Percentiles rank a stretch among this genome's conserved stretches.
These are phyloP conservation scores for Penicillium sp. DNA, from an alignment of 2,329 filamentous ascomycete species.

Conservation along the genomic window DNA sequence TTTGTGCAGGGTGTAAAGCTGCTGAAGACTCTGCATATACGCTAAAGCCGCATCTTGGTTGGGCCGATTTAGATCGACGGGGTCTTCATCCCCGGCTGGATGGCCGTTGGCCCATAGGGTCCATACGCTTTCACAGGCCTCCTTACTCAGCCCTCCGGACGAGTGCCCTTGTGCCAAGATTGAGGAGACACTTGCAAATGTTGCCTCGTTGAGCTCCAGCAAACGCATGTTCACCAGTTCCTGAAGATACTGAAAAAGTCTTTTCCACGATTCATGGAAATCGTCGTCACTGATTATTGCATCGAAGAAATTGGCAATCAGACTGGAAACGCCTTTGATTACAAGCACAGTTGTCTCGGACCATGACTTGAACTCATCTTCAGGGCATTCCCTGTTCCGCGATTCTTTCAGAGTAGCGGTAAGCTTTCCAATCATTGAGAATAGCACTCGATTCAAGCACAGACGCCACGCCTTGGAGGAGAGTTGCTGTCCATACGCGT, in stretches of 20 bases:
- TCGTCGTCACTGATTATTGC: slow-evolving; percentile 59
- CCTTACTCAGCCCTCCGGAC: slow-evolving; percentile 38
- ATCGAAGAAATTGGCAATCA: slow-evolving; percentile 71
- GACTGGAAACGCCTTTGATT: slow-evolving; percentile 63
- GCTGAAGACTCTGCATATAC: slow-evolving; percentile 70
- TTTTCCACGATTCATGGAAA: slow-evolving; percentile 69
- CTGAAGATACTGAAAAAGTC: slow-evolving; percentile 64
- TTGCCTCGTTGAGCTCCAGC: slow-evolving; percentile 65
- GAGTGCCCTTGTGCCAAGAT: slow-evolving; percentile 48
- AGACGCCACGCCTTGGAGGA: slow-evolving; percentile 74
- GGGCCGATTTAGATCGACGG: slow-evolving; percentile 45
- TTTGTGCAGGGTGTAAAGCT: slow-evolving; percentile 71
- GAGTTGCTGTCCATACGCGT: slow-evolving; percentile 79
- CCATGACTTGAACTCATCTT: slow-evolving; percentile 51
- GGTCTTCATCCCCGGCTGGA: slow-evolving; percentile 45
- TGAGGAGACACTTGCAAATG: slow-evolving; percentile 61
- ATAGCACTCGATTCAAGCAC: slow-evolving; percentile 73
- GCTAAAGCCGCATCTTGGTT: slow-evolving; percentile 80
- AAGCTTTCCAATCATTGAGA: slow-evolving; percentile 69
- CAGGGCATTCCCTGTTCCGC: slow-evolving; percentile 15
- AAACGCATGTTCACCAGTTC: slow-evolving; percentile 56
- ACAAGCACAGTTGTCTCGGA: slow-evolving; percentile 69
- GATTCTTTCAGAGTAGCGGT: slow-evolving; percentile 38
- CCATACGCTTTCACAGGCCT: slow-evolving; percentile 60
- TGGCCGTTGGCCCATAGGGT: slow-evolving; percentile 62